These are phyloP conservation scores for Termitomyces sp. DNA, from an alignment of 768 basidiomycete species.

Conservation along the genomic window DNA sequence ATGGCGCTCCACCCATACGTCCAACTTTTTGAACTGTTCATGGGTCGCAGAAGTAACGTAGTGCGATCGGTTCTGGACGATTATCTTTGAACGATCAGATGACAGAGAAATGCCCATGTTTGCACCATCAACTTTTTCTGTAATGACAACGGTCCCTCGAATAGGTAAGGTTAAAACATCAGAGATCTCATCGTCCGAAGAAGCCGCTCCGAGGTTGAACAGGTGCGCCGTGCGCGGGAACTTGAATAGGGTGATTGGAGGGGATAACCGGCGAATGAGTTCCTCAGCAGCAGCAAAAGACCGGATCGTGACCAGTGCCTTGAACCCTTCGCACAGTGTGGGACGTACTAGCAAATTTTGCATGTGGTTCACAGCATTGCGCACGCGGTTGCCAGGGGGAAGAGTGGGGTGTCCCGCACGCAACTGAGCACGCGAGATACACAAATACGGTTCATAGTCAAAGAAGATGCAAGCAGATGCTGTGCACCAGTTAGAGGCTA, in stretches of 20 bases:
- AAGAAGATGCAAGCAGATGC: conserved; percentile 49
- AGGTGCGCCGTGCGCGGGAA: conserved; percentile 60
- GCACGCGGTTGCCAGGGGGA: conserved; percentile 47
- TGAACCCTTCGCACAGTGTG: conserved; percentile 45
- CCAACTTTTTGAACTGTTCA: conserved; percentile 57
- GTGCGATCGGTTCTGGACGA: conserved; percentile 61
- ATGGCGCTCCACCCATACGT: conserved; percentile 46
- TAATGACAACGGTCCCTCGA: conserved; percentile 38
- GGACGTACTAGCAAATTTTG: conserved; percentile 37
- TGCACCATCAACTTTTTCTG: conserved; percentile 63
- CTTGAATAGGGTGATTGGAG: conserved; percentile 39
- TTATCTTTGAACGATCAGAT: conserved; percentile 34
- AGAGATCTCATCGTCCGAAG: conserved; percentile 44
- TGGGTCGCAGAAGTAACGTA: conserved; percentile 50
- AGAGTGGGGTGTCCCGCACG: conserved; percentile 56
- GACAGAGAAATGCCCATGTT: conserved; percentile 63
- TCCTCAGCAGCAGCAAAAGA: conserved; percentile 48
- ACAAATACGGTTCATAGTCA: conserved; percentile 44
- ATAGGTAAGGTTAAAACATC: conserved; percentile 16
- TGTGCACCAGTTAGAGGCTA: conserved; percentile 42
- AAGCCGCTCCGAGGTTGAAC: conserved; percentile 51
- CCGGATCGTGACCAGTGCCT: conserved; percentile 38
- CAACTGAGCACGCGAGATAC: conserved; percentile 48
- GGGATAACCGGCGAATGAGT: conserved; percentile 37
- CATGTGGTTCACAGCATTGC: conserved; percentile 54